These are phyloP conservation scores for Solanum ossicruentum DNA, from an alignment of 257 asterid species.

Conservation along the genomic window DNA sequence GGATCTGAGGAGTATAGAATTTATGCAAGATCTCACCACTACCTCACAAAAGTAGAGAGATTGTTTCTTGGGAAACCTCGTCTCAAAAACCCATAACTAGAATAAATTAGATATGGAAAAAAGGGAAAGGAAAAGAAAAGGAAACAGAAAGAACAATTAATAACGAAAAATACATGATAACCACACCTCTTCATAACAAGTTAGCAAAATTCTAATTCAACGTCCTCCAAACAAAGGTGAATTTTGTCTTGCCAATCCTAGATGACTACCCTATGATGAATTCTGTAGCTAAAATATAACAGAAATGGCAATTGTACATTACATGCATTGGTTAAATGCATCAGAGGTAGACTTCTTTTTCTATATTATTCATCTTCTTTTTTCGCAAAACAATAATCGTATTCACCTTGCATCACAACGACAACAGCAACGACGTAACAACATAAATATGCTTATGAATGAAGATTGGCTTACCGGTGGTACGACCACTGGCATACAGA, in stretches of 20 bases:
- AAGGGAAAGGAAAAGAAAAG: no score
- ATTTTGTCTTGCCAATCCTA: not conserved
- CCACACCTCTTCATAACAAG: not conserved
- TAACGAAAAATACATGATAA: no score
- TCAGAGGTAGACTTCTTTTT: not conserved
- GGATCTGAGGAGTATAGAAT: no score
- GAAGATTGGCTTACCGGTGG: constrained; percentile 53
- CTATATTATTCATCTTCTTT: no score
- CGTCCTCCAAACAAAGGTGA: not conserved
- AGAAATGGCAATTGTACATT: not conserved
- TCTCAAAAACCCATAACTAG: no score
- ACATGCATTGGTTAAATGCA: not conserved
- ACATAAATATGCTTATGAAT: not conserved
- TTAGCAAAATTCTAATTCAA: not conserved
- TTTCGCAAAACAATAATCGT: no score
- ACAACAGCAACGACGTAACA: no score
- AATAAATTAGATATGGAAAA: no score
- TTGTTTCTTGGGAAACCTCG: no score
- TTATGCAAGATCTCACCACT: no score
- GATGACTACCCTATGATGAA: not conserved
- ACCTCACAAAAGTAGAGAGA: no score
- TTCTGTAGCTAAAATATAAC: not conserved
- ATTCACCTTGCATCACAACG: not conserved
- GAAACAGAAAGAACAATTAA: no score
- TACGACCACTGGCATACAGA: constrained; percentile 88